Conservation (phyloP, 176 grass and related monocot species). For the Oryza brachyantha region DNA sequence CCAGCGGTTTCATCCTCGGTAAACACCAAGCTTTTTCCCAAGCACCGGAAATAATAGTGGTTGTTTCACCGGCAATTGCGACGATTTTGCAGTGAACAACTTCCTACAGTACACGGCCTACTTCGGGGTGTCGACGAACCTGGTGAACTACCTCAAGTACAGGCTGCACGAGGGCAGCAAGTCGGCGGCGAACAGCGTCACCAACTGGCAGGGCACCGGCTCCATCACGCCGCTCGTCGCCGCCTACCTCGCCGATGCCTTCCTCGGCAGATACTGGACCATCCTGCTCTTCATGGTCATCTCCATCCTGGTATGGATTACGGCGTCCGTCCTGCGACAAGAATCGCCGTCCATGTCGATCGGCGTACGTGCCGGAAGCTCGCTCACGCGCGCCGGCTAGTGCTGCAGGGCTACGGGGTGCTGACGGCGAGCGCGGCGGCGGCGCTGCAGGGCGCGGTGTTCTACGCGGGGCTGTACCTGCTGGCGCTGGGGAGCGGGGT, state of each 20-base stretch:
- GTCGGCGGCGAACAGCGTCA: conserved; percentile 40
- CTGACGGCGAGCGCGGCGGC: conserved; percentile 32
- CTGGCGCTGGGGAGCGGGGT: conserved; percentile 36
- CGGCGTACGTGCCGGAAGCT: too few species aligned
- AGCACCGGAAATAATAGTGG: background rate
- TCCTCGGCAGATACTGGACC: conserved; percentile 55
- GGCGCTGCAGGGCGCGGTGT: conserved; percentile 2
- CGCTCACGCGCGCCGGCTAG: too few species aligned
- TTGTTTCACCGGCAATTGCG: too few species aligned
- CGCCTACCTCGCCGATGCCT: conserved; percentile 59
- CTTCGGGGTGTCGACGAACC: conserved; percentile 46
- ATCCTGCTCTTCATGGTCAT: conserved; percentile 38
- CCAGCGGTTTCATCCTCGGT: conserved; percentile 40
- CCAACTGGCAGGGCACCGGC: conserved; percentile 51
- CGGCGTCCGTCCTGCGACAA: background rate
- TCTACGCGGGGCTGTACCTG: conserved; percentile 58
- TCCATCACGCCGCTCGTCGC: conserved; percentile 42
- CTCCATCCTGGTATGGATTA: conserved; percentile 15
- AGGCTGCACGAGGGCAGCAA: conserved; percentile 46
- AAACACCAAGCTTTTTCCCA: too few species aligned
- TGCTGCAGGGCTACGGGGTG: conserved; percentile 40
- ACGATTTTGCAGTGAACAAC: conserved; percentile 33
- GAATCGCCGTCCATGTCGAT: too few species aligned
- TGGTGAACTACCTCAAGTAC: conserved; percentile 54
- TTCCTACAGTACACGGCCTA: conserved; percentile 29